Evolutionary conservation across 257 asterid genomes (phyloP), one percentile per base, ranked within the genome.

Genomic region (Parsonsia alboflavescens): DNA sequence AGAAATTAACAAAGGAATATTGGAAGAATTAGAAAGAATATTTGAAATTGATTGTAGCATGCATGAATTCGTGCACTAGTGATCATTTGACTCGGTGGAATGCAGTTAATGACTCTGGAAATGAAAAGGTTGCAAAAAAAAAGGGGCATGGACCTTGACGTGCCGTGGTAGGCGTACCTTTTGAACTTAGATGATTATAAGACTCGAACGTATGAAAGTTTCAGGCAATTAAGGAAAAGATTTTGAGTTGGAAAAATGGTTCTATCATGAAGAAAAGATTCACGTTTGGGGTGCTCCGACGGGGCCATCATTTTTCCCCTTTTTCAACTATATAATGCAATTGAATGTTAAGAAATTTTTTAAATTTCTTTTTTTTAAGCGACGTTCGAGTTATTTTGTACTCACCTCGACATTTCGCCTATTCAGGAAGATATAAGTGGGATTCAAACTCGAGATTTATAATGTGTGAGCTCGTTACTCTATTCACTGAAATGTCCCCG

Each of bases 221-320:
- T 63, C 46, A 33, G 24, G n/a, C 13, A 19, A 16, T 33, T 33
- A 33, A 63, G 68, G 68, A 63, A 63, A 63, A 63, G 68, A 63
- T 63, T 63, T 28, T 16, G 46, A 17, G 68, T 63, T 63, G 4
- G 68, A 46, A 63, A 63, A 33, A 63, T 63, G 68, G 68, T 16
- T 63, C 46, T 7, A 63, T 63, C 68, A 63, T 41, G 26, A 17
- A 63, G 68, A 36, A 63, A 63, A 62, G 5, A 13, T 4, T 13
- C 5, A 0, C 5, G 15, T 33, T 19, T 19, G 45, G 68, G 48
- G 10, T 36, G 8, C n/a, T n/a, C n/a, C n/a, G n/a, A n/a, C n/a
- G n/a, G n/a, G n/a, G n/a, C n/a, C n/a, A n/a, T n/a, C n/a, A n/a
- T n/a, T n/a, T n/a, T n/a, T n/a, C n/a, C n/a, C n/a, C n/a, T n/a